phyloP scores from a whole-genome alignment of 352 stramenopile genomes.

The Blastocystis sp. region DNA sequence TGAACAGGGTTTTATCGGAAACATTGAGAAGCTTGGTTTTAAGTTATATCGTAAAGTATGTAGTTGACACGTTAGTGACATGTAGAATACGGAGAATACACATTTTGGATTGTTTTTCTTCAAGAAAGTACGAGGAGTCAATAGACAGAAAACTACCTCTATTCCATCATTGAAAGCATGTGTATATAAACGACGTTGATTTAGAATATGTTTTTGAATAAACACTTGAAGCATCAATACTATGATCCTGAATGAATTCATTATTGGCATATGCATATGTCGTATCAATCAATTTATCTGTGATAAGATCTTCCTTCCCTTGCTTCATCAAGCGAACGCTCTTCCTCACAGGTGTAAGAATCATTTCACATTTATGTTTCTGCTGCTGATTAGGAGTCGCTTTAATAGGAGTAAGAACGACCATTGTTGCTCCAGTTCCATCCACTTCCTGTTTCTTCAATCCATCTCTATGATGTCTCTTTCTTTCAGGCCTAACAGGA shows the following conservation, averaged over 20 bases:
- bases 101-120: conserved; percentile 60
- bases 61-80: neutral
- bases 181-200: conserved; percentile 29
- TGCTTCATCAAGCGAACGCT: conserved; percentile 5
- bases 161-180: conserved; percentile 47
- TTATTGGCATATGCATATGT: conserved; percentile 33
- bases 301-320: neutral
- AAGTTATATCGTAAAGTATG: conserved; percentile 1
- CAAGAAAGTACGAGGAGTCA: neutral
- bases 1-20: conserved; percentile 38
- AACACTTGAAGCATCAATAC: neutral
- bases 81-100: neutral
- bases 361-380: conserved; percentile 18
- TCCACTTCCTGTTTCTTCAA: neutral
- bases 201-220: neutral
- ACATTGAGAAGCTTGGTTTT: conserved; percentile 54
- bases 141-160: neutral
- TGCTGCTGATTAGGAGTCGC: neutral
- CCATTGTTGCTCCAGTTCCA: neutral
- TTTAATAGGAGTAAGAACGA: neutral
- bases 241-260: neutral
- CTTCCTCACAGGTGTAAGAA: conserved; percentile 18
- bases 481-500: neutral
- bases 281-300: conserved; percentile 1
- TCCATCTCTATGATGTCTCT: neutral